Evolutionary conservation across 2,329 filamentous ascomycete genomes (phyloP), one percentile per base, ranked within the genome.

Genomic region (Pochonia chlamydosporia): DNA sequence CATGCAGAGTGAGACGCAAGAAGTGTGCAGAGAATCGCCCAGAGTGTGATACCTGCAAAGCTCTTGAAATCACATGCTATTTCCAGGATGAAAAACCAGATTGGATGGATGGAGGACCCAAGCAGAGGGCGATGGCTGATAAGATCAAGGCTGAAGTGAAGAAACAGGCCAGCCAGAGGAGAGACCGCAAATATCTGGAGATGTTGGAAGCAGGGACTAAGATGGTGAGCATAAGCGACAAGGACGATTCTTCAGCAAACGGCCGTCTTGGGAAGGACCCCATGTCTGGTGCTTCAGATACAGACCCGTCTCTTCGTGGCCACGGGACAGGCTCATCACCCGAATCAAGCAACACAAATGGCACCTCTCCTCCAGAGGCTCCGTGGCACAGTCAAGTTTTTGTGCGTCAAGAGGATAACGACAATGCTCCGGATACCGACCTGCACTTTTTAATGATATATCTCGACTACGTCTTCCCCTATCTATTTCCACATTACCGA

Each of bases 401-500:
- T 39, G 49, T 49, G 21, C 52, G 55, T 5, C 42, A 49, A 28
- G 50, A 58, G 5, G 59, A 64, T 24, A 25, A 40, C 3, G 49
- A 52, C 35, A 51, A 44, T 20, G 49, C 13, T 8, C 53, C 54
- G 7, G 62, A 60, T 25, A 57, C 59, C n/a, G 63, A 66, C 44
- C 55, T 69, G 1, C 65, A 69, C 56, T 70, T 75, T 37, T 63
- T 77, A 48, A 79, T 80, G 72, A 71, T 79, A 48, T 84, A 82
- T 56, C 67, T 84, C 40, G 81, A 85, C 59, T 74, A 79, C 52
- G 69, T 83, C 18, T 75, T 84, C 51, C 80, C 81, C 2, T 78
- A 82, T 53, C 63, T 84, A 1, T 84, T 80, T 56, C 82, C 82
- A 3, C 79, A 82, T 58, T 84, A 84, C 60, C 72, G 72, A 3